A percentile compares a stretch with the other conserved stretches of the same genome.
phyloP scores from a whole-genome alignment of 305 asterid genomes.

The Lippia alba region DNA sequence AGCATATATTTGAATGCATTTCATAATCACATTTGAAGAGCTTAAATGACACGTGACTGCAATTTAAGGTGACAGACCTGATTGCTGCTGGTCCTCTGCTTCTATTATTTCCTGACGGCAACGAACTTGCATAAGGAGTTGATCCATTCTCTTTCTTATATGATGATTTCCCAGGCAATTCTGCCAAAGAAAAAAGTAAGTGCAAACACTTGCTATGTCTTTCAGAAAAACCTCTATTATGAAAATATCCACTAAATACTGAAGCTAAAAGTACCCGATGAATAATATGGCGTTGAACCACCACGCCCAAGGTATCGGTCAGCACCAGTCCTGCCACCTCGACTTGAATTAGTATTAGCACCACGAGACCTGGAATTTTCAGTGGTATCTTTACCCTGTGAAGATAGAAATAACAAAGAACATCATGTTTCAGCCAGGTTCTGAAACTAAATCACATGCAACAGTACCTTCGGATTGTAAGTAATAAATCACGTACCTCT shows the following conservation, averaged over 20 bases:
- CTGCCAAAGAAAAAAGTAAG: slow-evolving; percentile 43
- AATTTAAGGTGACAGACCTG: slow-evolving; percentile 52
- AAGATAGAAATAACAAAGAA: slow-evolving; percentile 24
- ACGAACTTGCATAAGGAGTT: slow-evolving; percentile 47
- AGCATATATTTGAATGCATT: neutral
- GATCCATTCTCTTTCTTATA: slow-evolving; percentile 81
- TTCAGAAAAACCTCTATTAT: slow-evolving; percentile 6
- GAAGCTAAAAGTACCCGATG: slow-evolving; percentile 56
- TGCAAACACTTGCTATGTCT: slow-evolving; percentile 7
- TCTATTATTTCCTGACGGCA: slow-evolving; percentile 52
- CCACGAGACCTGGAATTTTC: slow-evolving; percentile 70
- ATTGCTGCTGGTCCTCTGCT: slow-evolving; percentile 54
- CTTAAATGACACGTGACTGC: slow-evolving; percentile 5
- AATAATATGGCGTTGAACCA: slow-evolving; percentile 54
- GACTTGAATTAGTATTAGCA: slow-evolving; percentile 54
- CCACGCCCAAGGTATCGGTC: slow-evolving; percentile 68
- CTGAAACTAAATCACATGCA: slow-evolving; percentile 3
- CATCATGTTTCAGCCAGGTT: slow-evolving; percentile 18
- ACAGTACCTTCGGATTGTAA: neutral
- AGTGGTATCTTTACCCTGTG: slow-evolving; percentile 74
- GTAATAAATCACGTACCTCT: slow-evolving; percentile 63
- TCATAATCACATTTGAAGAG: slow-evolving; percentile 1
- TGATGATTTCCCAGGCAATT: slow-evolving; percentile 58
- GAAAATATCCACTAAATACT: slow-evolving; percentile 10
- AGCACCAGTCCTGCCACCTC: slow-evolving; percentile 62